Percentiles rank a stretch among this genome's conserved stretches.
Evolutionary conservation across 768 basidiomycete genomes (phyloP).

Genomic region (Lactifluus pinguis): DNA sequence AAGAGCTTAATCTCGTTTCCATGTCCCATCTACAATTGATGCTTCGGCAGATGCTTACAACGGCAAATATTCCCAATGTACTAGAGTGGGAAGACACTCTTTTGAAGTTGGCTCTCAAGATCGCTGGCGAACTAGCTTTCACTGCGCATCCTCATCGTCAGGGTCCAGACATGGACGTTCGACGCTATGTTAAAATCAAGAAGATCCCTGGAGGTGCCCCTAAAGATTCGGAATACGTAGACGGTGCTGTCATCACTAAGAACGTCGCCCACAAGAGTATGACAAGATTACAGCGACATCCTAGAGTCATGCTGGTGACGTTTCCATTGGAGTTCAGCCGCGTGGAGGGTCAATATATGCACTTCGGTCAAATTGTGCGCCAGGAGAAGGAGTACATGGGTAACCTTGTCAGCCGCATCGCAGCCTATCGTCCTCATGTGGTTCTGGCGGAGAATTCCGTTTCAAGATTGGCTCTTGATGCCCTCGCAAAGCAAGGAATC

Average conservation of each 20-base stretch:
- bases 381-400: constrained; percentile 92
- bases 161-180: constrained; percentile 91
- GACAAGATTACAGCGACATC: constrained; percentile 72
- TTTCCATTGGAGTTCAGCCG: constrained; percentile 93
- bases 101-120: constrained; percentile 71
- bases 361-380: constrained; percentile 81
- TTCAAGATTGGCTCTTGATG: constrained; percentile 82
- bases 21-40: constrained; percentile 86
- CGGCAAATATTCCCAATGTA: constrained; percentile 72
- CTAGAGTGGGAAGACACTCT: constrained; percentile 85
- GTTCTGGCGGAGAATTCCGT: constrained; percentile 89
- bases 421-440: constrained; percentile 85
- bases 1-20: constrained; percentile 76
- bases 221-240: constrained; percentile 91
- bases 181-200: constrained; percentile 96
- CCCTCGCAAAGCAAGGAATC: constrained; percentile 75
- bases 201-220: constrained; percentile 93
- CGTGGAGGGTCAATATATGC: constrained; percentile 86
- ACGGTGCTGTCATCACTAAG: constrained; percentile 95
- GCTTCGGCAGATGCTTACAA: constrained; percentile 82
- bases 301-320: constrained; percentile 92
- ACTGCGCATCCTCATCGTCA: constrained; percentile 60
- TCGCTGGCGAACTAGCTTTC: constrained; percentile 80
- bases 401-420: constrained; percentile 80
- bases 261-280: constrained; percentile 96